Percentiles rank a stretch among this genome's conserved stretches.
These are phyloP conservation scores for Mitragyna speciosa DNA, from an alignment of 257 asterid species.

Conservation along the genomic window DNA sequence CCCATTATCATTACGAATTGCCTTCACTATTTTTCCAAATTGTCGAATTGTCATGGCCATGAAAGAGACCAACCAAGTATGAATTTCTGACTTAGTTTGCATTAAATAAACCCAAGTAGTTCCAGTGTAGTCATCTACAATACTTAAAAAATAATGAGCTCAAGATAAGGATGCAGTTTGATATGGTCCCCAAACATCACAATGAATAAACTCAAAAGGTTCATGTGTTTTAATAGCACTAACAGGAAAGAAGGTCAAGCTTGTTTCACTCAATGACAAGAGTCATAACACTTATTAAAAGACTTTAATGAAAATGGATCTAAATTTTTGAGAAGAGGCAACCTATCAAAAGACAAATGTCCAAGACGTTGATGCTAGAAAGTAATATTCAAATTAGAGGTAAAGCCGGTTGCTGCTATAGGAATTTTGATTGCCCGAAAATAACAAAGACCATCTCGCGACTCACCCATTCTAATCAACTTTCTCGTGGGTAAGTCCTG, in stretches of 20 bases:
- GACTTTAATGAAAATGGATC: neutral
- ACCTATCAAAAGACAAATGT: neutral
- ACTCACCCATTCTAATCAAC: conserved; percentile 8
- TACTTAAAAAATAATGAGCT: neutral
- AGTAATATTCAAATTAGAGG: too few species aligned
- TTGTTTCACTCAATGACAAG: neutral
- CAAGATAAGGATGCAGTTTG: neutral
- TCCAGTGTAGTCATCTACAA: conserved; percentile 2
- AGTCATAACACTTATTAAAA: neutral
- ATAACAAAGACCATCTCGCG: neutral
- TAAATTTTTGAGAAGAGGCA: neutral
- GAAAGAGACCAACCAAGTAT: neutral
- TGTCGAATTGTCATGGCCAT: neutral
- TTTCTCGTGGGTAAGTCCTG: conserved; percentile 14
- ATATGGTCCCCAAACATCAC: conserved; percentile 11
- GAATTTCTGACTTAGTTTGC: neutral
- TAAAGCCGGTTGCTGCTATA: too few species aligned
- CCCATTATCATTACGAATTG: neutral
- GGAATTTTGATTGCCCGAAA: too few species aligned
- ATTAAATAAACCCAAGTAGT: conserved; percentile 1
- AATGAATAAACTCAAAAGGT: conserved; percentile 1
- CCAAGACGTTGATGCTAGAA: conserved; percentile 9
- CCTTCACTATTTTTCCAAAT: neutral
- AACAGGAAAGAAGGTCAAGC: neutral
- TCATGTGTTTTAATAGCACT: neutral